phyloP scores from a whole-genome alignment of 805 yeast genomes.

The Lachancea mirantina region DNA sequence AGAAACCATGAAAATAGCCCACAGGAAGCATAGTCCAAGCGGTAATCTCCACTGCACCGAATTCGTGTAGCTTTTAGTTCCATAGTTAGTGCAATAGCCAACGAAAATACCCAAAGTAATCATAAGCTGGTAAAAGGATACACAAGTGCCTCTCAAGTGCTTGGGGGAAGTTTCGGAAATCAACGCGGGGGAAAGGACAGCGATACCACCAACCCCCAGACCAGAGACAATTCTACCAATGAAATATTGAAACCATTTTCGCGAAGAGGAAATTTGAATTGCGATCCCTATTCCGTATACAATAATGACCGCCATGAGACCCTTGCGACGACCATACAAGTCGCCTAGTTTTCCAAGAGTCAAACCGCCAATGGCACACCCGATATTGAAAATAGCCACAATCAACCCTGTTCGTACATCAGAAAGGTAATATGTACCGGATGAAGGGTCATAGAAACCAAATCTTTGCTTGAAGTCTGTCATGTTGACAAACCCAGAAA shows the following conservation, averaged over 20 bases:
- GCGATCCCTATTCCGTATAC: constrained; percentile 62
- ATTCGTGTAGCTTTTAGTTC: constrained; percentile 36
- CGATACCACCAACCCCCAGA: constrained; percentile 70
- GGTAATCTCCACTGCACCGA: constrained; percentile 70
- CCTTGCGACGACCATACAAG: constrained; percentile 56
- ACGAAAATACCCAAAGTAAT: constrained; percentile 69
- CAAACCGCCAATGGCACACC: constrained; percentile 70
- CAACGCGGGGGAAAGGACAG: constrained; percentile 70
- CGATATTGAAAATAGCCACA: constrained; percentile 60
- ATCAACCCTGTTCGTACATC: constrained; percentile 51
- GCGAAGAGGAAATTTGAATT: constrained; percentile 50
- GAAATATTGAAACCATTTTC: constrained; percentile 63
- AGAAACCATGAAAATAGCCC: constrained; percentile 36
- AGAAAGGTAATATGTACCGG: constrained; percentile 41
- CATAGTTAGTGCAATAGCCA: constrained; percentile 70
- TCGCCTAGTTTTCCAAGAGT: constrained; percentile 54
- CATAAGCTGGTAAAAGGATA: constrained; percentile 63
- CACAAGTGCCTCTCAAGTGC: constrained; percentile 62
- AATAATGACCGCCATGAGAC: constrained; percentile 52
- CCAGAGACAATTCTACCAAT: constrained; percentile 69
- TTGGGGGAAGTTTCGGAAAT: constrained; percentile 40
- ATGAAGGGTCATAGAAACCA: constrained; percentile 38
- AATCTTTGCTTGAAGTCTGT: constrained; percentile 51
- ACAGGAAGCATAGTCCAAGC: constrained; percentile 48
- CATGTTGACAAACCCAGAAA: constrained; percentile 61